Percentiles rank a stretch among this genome's conserved stretches.
Conservation (phyloP, 768 basidiomycete species). For the Phanerochaete sordida region DNA sequence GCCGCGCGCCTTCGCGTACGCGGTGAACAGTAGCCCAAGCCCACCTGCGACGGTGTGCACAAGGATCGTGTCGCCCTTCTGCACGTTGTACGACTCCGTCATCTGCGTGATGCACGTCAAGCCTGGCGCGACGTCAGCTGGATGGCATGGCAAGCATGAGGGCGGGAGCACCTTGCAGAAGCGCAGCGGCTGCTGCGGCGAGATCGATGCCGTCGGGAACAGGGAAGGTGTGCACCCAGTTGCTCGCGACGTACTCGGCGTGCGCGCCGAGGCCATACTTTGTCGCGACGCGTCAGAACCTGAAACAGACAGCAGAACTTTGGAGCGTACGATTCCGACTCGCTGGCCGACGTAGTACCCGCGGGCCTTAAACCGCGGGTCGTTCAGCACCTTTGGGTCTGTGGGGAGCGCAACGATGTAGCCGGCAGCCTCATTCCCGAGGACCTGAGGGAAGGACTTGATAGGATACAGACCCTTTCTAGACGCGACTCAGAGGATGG, state of each 20-base stretch:
- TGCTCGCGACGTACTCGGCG: constrained; percentile 69
- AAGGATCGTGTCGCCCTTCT: constrained; percentile 75
- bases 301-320: neutral
- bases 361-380: constrained; percentile 60
- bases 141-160: too few relatives aligned
- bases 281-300: neutral
- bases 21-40: constrained; percentile 65
- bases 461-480: constrained; percentile 65
- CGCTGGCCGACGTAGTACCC: constrained; percentile 65
- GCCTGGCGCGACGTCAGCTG: constrained; percentile 20
- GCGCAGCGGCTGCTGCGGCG: constrained; percentile 58
- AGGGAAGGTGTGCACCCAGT: constrained; percentile 59
- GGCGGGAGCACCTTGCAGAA: constrained; percentile 49
- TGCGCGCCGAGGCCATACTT: constrained; percentile 52
- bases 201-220: constrained; percentile 62
- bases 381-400: constrained; percentile 53
- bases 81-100: constrained; percentile 81
- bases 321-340: constrained; percentile 59
- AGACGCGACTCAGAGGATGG: neutral
- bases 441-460: constrained; percentile 53
- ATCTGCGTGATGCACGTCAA: constrained; percentile 76
- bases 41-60: constrained; percentile 94
- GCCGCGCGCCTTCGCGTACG: constrained; percentile 69
- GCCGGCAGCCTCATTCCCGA: constrained; percentile 82
- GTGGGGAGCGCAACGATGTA: constrained; percentile 72